Evolutionary conservation across 805 yeast genomes (phyloP).

Genomic region (Wickerhamiella spandovensis): DNA sequence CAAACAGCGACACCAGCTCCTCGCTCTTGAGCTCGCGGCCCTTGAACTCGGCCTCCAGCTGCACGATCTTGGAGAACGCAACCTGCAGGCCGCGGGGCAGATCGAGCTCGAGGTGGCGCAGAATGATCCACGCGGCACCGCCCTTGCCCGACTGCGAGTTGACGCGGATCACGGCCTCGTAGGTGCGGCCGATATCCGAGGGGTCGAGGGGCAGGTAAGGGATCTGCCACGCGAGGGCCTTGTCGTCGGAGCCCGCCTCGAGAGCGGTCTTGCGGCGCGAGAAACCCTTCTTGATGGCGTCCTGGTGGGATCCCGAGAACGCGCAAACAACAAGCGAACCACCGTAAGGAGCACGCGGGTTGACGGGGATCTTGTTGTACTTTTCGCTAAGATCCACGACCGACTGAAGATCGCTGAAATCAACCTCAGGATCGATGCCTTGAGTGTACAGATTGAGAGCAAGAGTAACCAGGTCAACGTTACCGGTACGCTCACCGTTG

Average conservation of each 20-base stretch:
- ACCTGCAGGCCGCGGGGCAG: constrained; percentile 72
- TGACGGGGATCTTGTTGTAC: constrained; percentile 71
- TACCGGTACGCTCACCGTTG: constrained; percentile 80
- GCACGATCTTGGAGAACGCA: constrained; percentile 60
- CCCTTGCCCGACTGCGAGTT: constrained; percentile 84
- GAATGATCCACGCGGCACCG: constrained; percentile 79
- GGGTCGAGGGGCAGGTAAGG: constrained; percentile 83
- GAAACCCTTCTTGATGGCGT: constrained; percentile 78
- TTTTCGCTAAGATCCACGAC: constrained; percentile 62
- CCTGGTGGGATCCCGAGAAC: constrained; percentile 77
- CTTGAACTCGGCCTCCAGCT: constrained; percentile 49
- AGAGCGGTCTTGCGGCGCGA: constrained; percentile 31
- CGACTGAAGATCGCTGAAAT: constrained; percentile 52
- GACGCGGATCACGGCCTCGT: constrained; percentile 83
- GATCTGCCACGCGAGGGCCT: constrained; percentile 42
- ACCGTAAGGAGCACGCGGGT: constrained; percentile 69
- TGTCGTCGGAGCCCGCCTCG: constrained; percentile 22
- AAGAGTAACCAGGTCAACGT: constrained; percentile 67
- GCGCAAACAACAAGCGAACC: constrained; percentile 77
- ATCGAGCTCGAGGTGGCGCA: constrained; percentile 62
- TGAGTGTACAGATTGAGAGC: constrained; percentile 70
- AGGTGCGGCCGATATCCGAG: constrained; percentile 72
- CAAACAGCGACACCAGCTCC: constrained; percentile 56
- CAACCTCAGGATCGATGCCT: constrained; percentile 58
- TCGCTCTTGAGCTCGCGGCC: constrained; percentile 57